Evolutionary conservation across 2,329 filamentous ascomycete genomes (phyloP).

Genomic region (Curvularia verruculosa): DNA sequence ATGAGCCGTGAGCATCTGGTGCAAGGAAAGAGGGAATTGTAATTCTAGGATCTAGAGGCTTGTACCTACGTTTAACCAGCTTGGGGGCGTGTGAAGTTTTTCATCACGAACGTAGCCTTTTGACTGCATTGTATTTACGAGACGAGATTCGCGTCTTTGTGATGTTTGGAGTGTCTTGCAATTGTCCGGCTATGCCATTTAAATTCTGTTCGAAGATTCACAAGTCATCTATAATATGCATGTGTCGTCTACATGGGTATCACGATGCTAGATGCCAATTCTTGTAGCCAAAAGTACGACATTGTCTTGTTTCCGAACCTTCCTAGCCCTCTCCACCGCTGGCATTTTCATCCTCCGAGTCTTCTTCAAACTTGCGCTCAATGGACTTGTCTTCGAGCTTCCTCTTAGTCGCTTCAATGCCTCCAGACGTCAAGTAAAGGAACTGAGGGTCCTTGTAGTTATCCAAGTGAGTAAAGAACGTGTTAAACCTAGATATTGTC

Average conservation of each 20-base stretch:
- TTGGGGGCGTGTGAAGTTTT: slow-evolving; percentile 11
- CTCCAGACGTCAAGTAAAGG: slow-evolving; percentile 58
- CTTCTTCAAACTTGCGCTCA: slow-evolving; percentile 37
- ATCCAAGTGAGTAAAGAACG: slow-evolving; percentile 59
- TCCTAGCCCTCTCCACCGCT: slow-evolving; percentile 42
- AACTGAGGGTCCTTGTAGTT: slow-evolving; percentile 58
- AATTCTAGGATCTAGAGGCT: slow-evolving; percentile 34
- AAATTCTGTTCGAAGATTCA: neutral
- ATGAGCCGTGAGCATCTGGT: slow-evolving; percentile 1
- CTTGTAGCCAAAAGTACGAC: neutral
- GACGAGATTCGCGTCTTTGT: neutral
- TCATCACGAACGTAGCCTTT: slow-evolving; percentile 12
- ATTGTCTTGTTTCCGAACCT: neutral
- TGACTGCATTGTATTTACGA: neutral
- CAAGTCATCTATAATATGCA: neutral
- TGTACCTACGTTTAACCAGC: slow-evolving; percentile 21
- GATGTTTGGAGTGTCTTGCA: neutral
- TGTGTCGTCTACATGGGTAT: neutral
- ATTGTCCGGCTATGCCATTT: neutral
- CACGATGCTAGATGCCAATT: neutral
- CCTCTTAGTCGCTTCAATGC: slow-evolving; percentile 52
- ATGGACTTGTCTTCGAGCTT: slow-evolving; percentile 36
- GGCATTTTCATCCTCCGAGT: slow-evolving; percentile 46
- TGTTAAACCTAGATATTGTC: slow-evolving; percentile 48
- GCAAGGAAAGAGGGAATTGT: slow-evolving; percentile 21